Evolutionary conservation across 805 yeast genomes (phyloP).

Genomic region (Kluyveromyces lactis): DNA sequence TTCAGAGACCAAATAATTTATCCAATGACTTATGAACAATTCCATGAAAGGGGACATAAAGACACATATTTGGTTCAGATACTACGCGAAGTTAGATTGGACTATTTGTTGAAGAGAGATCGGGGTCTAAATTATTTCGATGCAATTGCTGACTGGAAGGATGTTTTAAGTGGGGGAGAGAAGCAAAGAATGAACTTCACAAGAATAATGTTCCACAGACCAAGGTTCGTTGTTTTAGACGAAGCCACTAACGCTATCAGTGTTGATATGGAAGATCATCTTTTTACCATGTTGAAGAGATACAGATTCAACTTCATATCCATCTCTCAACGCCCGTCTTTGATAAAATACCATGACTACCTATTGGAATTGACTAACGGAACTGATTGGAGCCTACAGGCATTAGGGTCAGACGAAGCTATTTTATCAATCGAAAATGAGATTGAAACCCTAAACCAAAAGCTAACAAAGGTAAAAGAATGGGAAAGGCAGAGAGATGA

Average conservation of each 20-base stretch:
- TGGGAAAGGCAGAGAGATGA: conserved; percentile 55
- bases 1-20: conserved; percentile 87
- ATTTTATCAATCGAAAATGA: conserved; percentile 66
- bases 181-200: conserved; percentile 88
- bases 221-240: conserved; percentile 75
- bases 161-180: conserved; percentile 93
- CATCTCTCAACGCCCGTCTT: conserved; percentile 72
- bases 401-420: conserved; percentile 57
- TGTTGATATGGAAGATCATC: conserved; percentile 79
- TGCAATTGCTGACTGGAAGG: conserved; percentile 66
- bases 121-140: conserved; percentile 40
- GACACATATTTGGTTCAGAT: conserved; percentile 65
- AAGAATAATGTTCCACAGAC: conserved; percentile 69
- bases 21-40: conserved; percentile 71
- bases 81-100: conserved; percentile 69
- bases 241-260: conserved; percentile 93
- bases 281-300: conserved; percentile 65
- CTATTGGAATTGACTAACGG: conserved; percentile 59
- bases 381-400: conserved; percentile 53
- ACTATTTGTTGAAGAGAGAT: conserved; percentile 64
- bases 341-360: conserved; percentile 77
- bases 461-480: conserved; percentile 48
- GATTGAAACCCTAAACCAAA: conserved; percentile 54
- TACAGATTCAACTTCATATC: conserved; percentile 73
- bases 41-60: conserved; percentile 60